phyloP scores from a whole-genome alignment of 371 early-diverging fungal genomes.

The Mucor mucedo region DNA sequence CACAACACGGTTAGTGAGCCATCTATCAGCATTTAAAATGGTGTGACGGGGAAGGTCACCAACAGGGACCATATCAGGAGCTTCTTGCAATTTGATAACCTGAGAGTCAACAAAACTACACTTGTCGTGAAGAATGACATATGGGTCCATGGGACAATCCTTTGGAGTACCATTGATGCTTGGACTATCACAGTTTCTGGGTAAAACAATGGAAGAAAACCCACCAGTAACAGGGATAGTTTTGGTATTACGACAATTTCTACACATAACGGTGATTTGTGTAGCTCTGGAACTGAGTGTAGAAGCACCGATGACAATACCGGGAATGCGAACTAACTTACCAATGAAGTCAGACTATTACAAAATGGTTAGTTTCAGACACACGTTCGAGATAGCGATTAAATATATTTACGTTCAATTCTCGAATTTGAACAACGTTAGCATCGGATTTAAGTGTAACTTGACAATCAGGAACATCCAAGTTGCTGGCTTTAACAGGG shows the following conservation, averaged over 20 bases:
- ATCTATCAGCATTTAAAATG: constrained; percentile 87
- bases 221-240: constrained; percentile 84
- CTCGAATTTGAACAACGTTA: constrained; percentile 84
- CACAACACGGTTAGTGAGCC: constrained; percentile 88
- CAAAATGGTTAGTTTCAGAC: background rate
- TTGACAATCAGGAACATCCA: constrained; percentile 81
- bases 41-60: constrained; percentile 99
- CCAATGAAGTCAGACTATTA: constrained; percentile 86
- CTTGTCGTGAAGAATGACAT: constrained; percentile 94
- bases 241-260: constrained; percentile 82
- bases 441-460: constrained; percentile 85
- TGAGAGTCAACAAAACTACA: constrained; percentile 98
- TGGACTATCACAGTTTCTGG: constrained; percentile 80
- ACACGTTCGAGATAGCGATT: background rate
- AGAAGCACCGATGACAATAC: constrained; percentile 97
- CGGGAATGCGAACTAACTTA: constrained; percentile 94
- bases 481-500: constrained; percentile 35
- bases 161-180: constrained; percentile 21
- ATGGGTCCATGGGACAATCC: constrained; percentile 96
- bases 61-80: constrained; percentile 97
- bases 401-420: constrained; percentile 69
- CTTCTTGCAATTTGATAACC: constrained; percentile 97
- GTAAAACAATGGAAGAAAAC: constrained; percentile 82
- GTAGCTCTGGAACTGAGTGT: constrained; percentile 91
- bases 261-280: constrained; percentile 86